phyloP scores from a whole-genome alignment of 2,329 filamentous ascomycete genomes.

The Raffaelea arxii region DNA sequence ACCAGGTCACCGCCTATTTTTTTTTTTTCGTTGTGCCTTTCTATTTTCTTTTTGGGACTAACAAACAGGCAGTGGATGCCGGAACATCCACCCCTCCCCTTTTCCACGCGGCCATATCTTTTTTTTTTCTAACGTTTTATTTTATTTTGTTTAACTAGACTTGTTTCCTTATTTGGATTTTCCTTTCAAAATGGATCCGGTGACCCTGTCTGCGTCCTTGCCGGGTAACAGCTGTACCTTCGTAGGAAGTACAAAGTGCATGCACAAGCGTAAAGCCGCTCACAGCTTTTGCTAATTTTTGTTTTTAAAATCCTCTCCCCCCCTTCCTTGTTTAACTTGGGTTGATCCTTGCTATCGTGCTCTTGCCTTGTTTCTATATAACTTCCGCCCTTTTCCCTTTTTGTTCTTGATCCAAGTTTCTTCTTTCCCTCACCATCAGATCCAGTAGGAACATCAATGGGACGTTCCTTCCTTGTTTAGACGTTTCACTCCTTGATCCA shows the following conservation, averaged over 20 bases:
- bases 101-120: too few species aligned
- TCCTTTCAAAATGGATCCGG: conserved; percentile 10
- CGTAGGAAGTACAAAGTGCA: too few species aligned
- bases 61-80: too few species aligned
- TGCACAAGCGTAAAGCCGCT: too few species aligned
- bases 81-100: too few species aligned
- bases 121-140: too few species aligned
- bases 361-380: background rate
- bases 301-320: conserved; percentile 1
- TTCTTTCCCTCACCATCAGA: background rate
- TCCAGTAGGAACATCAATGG: background rate
- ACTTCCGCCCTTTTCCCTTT: background rate
- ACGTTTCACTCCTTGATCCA: too few species aligned
- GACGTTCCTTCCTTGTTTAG: background rate
- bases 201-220: conserved; percentile 14
- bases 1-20: too few species aligned
- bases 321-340: conserved; percentile 5
- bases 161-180: conserved; percentile 4
- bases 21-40: too few species aligned
- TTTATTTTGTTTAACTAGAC: too few species aligned
- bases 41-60: too few species aligned
- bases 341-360: background rate
- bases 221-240: conserved; percentile 1
- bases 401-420: background rate
- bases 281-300: too few species aligned